Evolutionary conservation across 2,329 filamentous ascomycete genomes (phyloP).

Genomic region (Chaetomiaceae sp.): DNA sequence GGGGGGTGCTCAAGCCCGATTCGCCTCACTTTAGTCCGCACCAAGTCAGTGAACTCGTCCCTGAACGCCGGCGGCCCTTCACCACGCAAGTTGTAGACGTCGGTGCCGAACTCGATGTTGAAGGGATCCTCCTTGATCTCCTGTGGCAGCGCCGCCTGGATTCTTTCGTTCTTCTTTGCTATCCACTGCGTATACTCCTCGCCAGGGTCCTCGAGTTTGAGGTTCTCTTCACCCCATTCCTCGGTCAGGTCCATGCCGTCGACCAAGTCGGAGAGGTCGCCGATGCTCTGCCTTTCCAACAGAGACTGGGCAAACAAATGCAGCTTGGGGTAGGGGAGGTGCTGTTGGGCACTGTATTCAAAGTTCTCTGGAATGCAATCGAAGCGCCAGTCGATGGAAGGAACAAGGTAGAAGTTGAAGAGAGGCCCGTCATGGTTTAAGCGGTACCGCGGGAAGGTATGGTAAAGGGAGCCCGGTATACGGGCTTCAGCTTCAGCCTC

Average conservation of each 20-base stretch:
- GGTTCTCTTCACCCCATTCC: slow-evolving; percentile 2
- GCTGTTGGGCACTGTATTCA: neutral
- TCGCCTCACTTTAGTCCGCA: neutral
- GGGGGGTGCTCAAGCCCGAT: neutral
- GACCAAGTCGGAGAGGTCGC: slow-evolving; percentile 1
- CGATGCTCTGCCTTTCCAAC: neutral
- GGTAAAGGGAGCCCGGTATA: neutral
- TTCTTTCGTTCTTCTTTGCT: neutral
- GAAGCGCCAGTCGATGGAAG: slow-evolving; percentile 1
- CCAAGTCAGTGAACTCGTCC: neutral
- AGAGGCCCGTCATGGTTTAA: neutral
- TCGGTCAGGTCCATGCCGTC: slow-evolving; percentile 8
- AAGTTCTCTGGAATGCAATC: neutral
- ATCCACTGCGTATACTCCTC: neutral
- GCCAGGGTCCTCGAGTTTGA: neutral
- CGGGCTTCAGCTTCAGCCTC: neutral
- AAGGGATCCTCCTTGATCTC: neutral
- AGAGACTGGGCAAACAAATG: slow-evolving; percentile 3
- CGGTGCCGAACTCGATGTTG: neutral
- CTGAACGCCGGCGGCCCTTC: neutral
- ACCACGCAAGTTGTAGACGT: neutral
- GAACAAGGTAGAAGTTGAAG: slow-evolving; percentile 3
- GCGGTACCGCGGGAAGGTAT: slow-evolving; percentile 5
- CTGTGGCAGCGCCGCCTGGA: neutral
- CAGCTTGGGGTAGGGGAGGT: neutral